Percentiles rank a stretch among this genome's conserved stretches.
Evolutionary conservation across 345 rosid species (phyloP).

Genomic region (Draba incana): DNA sequence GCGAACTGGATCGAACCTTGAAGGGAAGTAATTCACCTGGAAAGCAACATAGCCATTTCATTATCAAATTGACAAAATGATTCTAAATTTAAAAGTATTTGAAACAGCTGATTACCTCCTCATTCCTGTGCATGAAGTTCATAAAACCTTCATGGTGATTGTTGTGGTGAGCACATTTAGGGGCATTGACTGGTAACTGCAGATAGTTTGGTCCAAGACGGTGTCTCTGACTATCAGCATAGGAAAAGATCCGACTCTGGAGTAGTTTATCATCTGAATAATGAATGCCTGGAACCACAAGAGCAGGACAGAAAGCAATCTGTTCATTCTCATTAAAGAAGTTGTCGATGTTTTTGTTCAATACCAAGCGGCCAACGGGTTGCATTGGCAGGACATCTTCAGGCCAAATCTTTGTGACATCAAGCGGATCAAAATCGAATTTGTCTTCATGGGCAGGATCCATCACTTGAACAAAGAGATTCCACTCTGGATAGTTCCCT

Average conservation of each 20-base stretch:
- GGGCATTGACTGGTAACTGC: conserved; percentile 93
- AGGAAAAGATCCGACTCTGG: conserved; percentile 85
- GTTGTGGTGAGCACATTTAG: conserved; percentile 93
- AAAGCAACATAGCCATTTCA: conserved; percentile 18
- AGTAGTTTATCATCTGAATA: conserved; percentile 92
- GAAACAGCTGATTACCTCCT: conserved; percentile 61
- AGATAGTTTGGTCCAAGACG: conserved; percentile 99
- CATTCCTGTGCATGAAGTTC: conserved; percentile 94
- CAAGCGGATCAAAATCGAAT: conserved; percentile 93
- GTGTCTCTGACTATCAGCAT: conserved; percentile 95
- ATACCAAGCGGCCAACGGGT: conserved; percentile 94
- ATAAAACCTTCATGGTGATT: conserved; percentile 91
- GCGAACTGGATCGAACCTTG: conserved; percentile 77
- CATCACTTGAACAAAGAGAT: conserved; percentile 75
- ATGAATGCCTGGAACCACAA: conserved; percentile 89
- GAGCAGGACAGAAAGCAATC: conserved; percentile 91
- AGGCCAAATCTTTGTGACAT: conserved; percentile 98
- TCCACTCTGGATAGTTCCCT: conserved; percentile 95
- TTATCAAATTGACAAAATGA: conserved; percentile 6
- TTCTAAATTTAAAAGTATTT: background rate
- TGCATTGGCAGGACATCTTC: conserved; percentile 96
- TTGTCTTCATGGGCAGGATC: conserved; percentile 83
- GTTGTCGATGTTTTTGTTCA: conserved; percentile 94
- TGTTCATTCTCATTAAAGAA: conserved; percentile 95
- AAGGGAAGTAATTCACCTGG: conserved; percentile 94